Evolutionary conservation across 257 asterid genomes (phyloP).

Genomic region (Fraxinus pennsylvanica): DNA sequence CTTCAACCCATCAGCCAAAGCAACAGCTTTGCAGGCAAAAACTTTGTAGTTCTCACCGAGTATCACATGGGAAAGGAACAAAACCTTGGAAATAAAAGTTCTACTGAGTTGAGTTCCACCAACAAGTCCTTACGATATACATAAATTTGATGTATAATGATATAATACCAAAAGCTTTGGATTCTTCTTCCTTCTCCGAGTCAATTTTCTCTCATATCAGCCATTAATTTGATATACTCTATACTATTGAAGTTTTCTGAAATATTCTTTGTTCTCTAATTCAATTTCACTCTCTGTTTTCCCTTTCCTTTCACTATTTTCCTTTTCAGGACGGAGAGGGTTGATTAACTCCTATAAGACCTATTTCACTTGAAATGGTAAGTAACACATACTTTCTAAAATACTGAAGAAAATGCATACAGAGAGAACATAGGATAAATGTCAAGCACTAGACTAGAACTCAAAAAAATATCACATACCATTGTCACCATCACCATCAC

Average conservation of each 20-base stretch:
- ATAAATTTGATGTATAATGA: constrained; percentile 3
- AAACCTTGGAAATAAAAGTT: background rate
- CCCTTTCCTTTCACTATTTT: background rate
- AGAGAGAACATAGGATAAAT: constrained; percentile 3
- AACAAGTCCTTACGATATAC: background rate
- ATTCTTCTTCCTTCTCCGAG: constrained; percentile 1
- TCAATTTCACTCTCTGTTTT: background rate
- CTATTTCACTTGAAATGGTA: background rate
- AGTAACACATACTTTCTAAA: background rate
- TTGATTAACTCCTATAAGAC: background rate
- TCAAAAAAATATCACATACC: constrained; percentile 36
- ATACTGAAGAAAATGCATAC: background rate
- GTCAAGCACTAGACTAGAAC: constrained; percentile 1
- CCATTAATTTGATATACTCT: background rate
- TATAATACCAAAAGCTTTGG: background rate
- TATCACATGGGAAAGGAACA: background rate
- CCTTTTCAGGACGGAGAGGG: background rate
- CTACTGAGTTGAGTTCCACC: background rate
- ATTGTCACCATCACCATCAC: constrained; percentile 61
- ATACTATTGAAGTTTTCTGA: background rate
- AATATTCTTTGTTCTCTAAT: background rate
- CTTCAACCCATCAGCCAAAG: background rate
- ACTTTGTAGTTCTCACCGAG: background rate
- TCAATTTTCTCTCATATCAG: background rate
- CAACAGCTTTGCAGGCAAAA: background rate